Percentiles rank a stretch among this genome's conserved stretches.
phyloP scores from a whole-genome alignment of 768 basidiomycete species.

The Amanita subjunquillea region DNA sequence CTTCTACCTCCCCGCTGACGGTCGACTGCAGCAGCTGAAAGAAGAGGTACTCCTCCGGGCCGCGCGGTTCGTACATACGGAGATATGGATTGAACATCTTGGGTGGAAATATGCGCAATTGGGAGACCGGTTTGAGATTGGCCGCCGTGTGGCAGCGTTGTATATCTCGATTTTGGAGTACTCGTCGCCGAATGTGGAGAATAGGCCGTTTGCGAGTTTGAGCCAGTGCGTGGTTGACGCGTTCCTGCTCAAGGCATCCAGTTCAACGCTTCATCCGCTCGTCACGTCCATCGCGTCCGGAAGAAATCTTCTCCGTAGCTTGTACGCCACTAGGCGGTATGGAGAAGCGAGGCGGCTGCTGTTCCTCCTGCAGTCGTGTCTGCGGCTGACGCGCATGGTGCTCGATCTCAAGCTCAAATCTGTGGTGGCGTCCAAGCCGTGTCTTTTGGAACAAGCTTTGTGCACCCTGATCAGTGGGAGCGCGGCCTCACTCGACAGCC shows the following conservation, averaged over 20 bases:
- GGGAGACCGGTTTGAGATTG: conserved; percentile 79
- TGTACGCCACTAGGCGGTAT: conserved; percentile 54
- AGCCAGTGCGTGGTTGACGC: conserved; percentile 59
- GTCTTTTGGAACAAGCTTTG: conserved; percentile 67
- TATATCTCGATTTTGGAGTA: conserved; percentile 61
- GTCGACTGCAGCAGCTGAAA: conserved; percentile 61
- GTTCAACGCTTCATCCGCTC: conserved; percentile 74
- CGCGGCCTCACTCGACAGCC: conserved; percentile 32
- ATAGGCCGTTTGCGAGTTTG: conserved; percentile 49
- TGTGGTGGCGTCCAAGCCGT: conserved; percentile 32
- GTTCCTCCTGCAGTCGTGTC: conserved; percentile 56
- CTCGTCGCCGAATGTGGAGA: conserved; percentile 40
- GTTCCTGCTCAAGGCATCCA: conserved; percentile 65
- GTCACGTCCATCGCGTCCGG: conserved; percentile 61
- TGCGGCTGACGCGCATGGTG: conserved; percentile 50
- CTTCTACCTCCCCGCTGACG: conserved; percentile 44
- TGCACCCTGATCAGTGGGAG: conserved; percentile 51
- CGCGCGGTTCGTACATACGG: conserved; percentile 67
- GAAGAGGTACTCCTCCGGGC: conserved; percentile 79
- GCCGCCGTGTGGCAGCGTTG: conserved; percentile 50
- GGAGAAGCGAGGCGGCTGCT: conserved; percentile 63
- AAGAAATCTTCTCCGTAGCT: conserved; percentile 41
- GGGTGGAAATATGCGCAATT: conserved; percentile 82
- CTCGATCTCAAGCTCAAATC: conserved; percentile 55
- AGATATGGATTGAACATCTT: conserved; percentile 81